Percentiles rank a stretch among this genome's conserved stretches.
These are phyloP conservation scores for Hygrocybe punicea DNA, from an alignment of 768 basidiomycete genomes.

Conservation along the genomic window DNA sequence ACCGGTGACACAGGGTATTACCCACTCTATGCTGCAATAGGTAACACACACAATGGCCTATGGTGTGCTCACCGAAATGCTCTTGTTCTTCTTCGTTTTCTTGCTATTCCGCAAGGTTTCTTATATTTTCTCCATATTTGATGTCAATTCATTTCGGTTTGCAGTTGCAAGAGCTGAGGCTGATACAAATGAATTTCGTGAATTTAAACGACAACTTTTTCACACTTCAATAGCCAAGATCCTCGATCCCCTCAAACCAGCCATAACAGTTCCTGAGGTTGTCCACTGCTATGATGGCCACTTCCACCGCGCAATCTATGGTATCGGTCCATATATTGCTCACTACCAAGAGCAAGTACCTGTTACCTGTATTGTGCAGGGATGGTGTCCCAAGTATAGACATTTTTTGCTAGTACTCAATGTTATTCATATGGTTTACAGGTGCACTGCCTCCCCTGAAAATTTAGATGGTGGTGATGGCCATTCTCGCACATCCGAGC, in stretches of 20 bases:
- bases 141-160: background rate
- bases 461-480: too few relatives aligned
- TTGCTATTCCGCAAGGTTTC: slow-evolving; percentile 38
- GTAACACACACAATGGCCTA: slow-evolving; percentile 27
- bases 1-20: slow-evolving; percentile 40
- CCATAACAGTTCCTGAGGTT: slow-evolving; percentile 26
- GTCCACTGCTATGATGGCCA: slow-evolving; percentile 28
- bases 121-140: slow-evolving; percentile 13
- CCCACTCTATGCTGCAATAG: slow-evolving; percentile 31
- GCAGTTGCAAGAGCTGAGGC: slow-evolving; percentile 4
- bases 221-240: slow-evolving; percentile 27
- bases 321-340: slow-evolving; percentile 37
- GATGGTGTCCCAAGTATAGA: slow-evolving; percentile 27
- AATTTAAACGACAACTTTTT: slow-evolving; percentile 31
- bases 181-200: slow-evolving; percentile 18
- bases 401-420: too few relatives aligned
- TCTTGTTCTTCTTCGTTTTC: slow-evolving; percentile 30
- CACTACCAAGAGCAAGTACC: slow-evolving; percentile 40
- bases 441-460: too few relatives aligned
- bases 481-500: background rate
- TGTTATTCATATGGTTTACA: too few relatives aligned
- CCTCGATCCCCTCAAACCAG: slow-evolving; percentile 17
- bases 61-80: slow-evolving; percentile 29
- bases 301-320: slow-evolving; percentile 27
- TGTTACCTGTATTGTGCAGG: slow-evolving; percentile 31